Evolutionary conservation across 192 early-diverging fungal genomes (phyloP).

Genomic region (Coemansia sp.): DNA sequence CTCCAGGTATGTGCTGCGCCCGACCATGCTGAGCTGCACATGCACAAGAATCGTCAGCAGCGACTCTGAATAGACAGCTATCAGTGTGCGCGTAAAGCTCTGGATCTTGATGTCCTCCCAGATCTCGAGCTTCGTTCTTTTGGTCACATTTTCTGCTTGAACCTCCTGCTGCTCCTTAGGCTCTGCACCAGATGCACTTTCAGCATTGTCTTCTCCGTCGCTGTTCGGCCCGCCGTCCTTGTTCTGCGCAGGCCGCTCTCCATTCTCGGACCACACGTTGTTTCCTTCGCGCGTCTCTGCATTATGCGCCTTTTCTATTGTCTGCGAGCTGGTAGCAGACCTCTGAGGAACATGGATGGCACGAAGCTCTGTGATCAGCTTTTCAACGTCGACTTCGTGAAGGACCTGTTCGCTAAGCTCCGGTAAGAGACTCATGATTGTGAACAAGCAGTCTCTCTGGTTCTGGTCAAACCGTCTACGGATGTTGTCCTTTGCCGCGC

Average conservation of each 20-base stretch:
- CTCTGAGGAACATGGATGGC: slow-evolving; percentile 31
- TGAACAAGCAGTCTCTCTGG: slow-evolving; percentile 87
- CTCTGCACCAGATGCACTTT: background rate
- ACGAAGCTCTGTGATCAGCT: slow-evolving; percentile 53
- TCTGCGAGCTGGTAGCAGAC: background rate
- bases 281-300: background rate
- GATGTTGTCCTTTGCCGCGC: slow-evolving; percentile 64
- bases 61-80: slow-evolving; percentile 83
- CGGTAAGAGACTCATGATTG: slow-evolving; percentile 80
- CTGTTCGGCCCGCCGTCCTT: background rate
- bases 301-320: background rate
- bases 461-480: slow-evolving; percentile 92
- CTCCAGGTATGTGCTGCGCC: slow-evolving; percentile 85
- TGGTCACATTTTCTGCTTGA: slow-evolving; percentile 8
- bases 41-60: slow-evolving; percentile 83
- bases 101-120: slow-evolving; percentile 91
- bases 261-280: slow-evolving; percentile 24
- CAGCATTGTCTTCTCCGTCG: background rate
- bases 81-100: slow-evolving; percentile 86
- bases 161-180: background rate
- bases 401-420: slow-evolving; percentile 78
- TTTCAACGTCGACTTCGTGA: slow-evolving; percentile 79
- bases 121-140: slow-evolving; percentile 67
- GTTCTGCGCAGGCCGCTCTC: background rate
- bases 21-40: slow-evolving; percentile 88